A percentile compares a stretch with the other conserved stretches of the same genome.
Evolutionary conservation across 257 asterid genomes (phyloP).

Genomic region (Solanum chiquidenum): DNA sequence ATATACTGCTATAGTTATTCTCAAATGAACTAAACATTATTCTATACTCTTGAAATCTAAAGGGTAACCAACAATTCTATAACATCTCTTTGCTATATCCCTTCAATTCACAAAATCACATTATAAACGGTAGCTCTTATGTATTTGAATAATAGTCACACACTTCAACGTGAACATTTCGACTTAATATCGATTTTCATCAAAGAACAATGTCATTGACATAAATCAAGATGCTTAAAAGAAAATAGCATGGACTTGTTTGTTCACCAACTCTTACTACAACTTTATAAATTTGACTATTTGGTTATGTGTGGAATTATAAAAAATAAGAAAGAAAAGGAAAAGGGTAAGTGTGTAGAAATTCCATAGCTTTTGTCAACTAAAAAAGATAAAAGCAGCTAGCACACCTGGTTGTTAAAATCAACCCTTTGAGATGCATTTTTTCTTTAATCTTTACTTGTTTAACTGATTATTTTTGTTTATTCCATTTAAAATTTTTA

Average conservation of each 20-base stretch:
- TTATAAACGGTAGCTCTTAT: too few relatives aligned
- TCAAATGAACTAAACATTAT: too few relatives aligned
- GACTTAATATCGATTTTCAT: neutral
- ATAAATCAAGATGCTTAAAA: neutral
- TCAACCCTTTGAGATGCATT: neutral
- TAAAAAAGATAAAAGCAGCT: neutral
- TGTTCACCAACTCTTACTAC: neutral
- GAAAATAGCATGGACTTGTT: neutral
- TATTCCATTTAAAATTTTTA: too few relatives aligned
- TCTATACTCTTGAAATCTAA: neutral
- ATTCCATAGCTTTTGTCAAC: neutral
- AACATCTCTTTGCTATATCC: too few relatives aligned
- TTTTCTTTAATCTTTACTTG: too few relatives aligned
- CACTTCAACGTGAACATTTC: neutral
- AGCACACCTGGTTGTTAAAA: neutral
- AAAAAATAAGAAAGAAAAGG: neutral
- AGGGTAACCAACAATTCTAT: neutral
- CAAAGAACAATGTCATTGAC: too few relatives aligned
- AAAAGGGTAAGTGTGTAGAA: neutral
- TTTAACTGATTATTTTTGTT: too few relatives aligned
- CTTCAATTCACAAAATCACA: neutral
- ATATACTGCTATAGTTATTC: too few relatives aligned
- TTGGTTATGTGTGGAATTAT: neutral
- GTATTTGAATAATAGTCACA: neutral
- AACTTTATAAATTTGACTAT: neutral